Evolutionary conservation across 192 early-diverging fungal genomes (phyloP), one percentile per base, ranked within the genome.

Genomic region (Paraglomus occultum): DNA sequence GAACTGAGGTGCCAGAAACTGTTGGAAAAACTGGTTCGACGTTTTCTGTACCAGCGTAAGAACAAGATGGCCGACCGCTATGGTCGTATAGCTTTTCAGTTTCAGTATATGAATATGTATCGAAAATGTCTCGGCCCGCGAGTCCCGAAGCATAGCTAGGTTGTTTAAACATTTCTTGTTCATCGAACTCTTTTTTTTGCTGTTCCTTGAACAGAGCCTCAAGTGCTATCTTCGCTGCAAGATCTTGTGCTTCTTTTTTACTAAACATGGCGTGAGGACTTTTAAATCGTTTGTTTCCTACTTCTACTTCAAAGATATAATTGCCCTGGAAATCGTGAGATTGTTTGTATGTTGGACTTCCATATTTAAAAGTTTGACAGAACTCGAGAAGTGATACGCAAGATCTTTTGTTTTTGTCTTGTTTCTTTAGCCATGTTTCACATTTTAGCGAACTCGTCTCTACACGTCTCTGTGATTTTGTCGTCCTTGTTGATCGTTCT

Each of bases 191-290:
- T n/a, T 49, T 51, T 1, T 53, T 42, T 10, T 38, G 9, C 20
- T 47, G 46, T 53, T 67, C 64, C 9, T 49, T 20, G 18, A 53
- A 67, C 10, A 67, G 12, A 42, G 39, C 23, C 39, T 67, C 50
- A 42, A 67, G 53, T 22, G 64, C 64, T 10, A 52, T 51, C n/a
- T 67, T 23, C 8, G 64, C 42, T 4, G 40, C 22, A 52, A 53
- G 50, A 53, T 67, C 64, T 44, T 67, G 51, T 52, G 64, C 64
- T 1, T 67, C 64, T n/a, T 67, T 67, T 11, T 67, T 67, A 52
- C 18, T 51, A 22, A 8, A 51, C 14, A 67, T 53, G 0, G 47
- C 10, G 11, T 40, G n/a, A 14, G 42, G 18, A 17, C 48, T 47
- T 20, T 5, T 66, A 49, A 51, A 66, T 6, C n/a, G n/a, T 39